Conservation (phyloP, 2,329 filamentous ascomycete genomes). For the Sarocladium strictum region DNA sequence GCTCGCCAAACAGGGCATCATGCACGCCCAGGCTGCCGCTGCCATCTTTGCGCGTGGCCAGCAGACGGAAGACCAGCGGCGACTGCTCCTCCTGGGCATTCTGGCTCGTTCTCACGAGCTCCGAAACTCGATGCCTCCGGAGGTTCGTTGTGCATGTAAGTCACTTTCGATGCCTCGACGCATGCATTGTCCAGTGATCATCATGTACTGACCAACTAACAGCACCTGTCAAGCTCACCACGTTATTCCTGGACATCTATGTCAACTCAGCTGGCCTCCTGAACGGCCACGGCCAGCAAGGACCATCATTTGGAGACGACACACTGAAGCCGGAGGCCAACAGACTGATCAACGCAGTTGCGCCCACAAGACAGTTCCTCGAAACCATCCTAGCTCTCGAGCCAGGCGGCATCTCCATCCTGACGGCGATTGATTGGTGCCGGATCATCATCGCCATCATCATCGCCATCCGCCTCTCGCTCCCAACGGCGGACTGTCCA, state of each 20-base stretch:
- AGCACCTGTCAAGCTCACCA: conserved; percentile 24
- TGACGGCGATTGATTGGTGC: conserved; percentile 37
- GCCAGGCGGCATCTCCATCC: conserved; percentile 25
- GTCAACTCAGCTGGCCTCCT: conserved; percentile 34
- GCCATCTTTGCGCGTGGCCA: conserved; percentile 20
- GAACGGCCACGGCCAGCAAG: neutral
- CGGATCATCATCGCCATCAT: conserved; percentile 35
- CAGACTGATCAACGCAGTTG: neutral
- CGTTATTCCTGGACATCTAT: conserved; percentile 32
- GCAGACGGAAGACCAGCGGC: conserved; percentile 31
- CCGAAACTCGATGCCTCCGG: conserved; percentile 27
- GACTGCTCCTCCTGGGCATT: conserved; percentile 40
- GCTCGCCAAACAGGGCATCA: neutral
- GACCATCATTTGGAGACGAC: neutral
- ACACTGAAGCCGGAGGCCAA: neutral
- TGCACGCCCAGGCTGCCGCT: conserved; percentile 23
- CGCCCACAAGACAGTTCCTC: conserved; percentile 14
- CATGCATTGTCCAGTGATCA: too few species aligned
- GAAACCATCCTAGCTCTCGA: conserved; percentile 24
- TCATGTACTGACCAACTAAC: neutral
- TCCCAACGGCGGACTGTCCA: conserved; percentile 33
- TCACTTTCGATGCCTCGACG: conserved; percentile 5
- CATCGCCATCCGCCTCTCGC: conserved; percentile 39
- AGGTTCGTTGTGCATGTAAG: conserved; percentile 22
- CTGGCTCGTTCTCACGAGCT: conserved; percentile 40